Base-by-base conservation (phyloP, 176 grass and related monocot genomes). In the Oryza australiensis region DNA sequence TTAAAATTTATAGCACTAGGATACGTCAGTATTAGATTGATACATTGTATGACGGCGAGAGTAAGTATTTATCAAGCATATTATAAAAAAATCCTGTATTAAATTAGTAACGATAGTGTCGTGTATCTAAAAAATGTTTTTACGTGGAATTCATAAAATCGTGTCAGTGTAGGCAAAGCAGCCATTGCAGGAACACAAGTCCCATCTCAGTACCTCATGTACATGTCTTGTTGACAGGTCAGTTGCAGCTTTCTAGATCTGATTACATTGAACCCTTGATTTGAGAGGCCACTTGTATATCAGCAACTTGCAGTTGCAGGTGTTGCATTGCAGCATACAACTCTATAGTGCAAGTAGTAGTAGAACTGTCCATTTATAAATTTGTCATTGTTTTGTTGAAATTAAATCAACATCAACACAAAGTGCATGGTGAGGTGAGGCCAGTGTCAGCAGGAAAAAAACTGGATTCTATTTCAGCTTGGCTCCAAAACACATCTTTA, bases 161-260 rank as follows among this genome's bases (percentile, higher is more conserved):
- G 20, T 41, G 42, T 42, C 26, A 66, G 16, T 13, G 16, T 28
- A 42, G 28, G 33, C 43, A 55, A 48, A 26, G 15, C 62, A 60
- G 63, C 15, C 41, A 20, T 81, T 68, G 46, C 46, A 48, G 72
- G 57, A 46, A 40, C 72, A 23, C 33, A 43, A 74, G 53, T 30
- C 28, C 71, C 46, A 29, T 60, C 28, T 24, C 42, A 65, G 12
- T 15, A 76, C 43, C 30, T 60, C 23, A 24, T 15, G 34, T 27
- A 26, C 5, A 15, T 71, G 72, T 75, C 4, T 62, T 13, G 29
- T 64, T 53, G 81, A 68, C 26, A 81, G 77, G 20, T 85, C 72
- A 41, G 46, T 72, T 81, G 64, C 72, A 89, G 26, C 71, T 53
- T 41, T 85, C 26, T 83, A 15, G 28, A 30, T 57, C 26, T 81